Evolutionary conservation across 139 green algal genomes (phyloP).

Genomic region (Picochlorum sp.): DNA sequence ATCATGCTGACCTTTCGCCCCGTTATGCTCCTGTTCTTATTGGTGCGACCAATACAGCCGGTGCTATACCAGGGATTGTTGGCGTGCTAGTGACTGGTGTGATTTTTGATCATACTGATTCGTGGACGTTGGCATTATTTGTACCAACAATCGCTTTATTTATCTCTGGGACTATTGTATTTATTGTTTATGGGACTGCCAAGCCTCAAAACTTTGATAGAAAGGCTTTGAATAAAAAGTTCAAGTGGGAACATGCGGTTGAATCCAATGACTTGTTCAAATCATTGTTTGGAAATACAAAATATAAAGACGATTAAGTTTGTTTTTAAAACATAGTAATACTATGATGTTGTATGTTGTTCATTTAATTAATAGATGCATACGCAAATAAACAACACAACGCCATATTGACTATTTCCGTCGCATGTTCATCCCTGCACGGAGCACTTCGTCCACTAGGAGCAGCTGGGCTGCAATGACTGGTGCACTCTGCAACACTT

Average conservation of each 20-base stretch:
- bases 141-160: slow-evolving; percentile 60
- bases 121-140: slow-evolving; percentile 77
- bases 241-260: neutral
- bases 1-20: slow-evolving; percentile 82
- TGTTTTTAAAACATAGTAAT: neutral
- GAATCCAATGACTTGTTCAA: no score
- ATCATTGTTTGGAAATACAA: neutral
- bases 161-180: slow-evolving; percentile 40
- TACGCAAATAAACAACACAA: no score
- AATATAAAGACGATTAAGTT: neutral
- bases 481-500: slow-evolving; percentile 87
- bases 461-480: slow-evolving; percentile 89
- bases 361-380: neutral
- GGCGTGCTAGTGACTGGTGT: slow-evolving; percentile 53
- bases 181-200: slow-evolving; percentile 22
- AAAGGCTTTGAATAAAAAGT: slow-evolving; percentile 8
- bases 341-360: neutral
- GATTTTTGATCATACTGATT: slow-evolving; percentile 53
- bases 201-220: slow-evolving; percentile 34
- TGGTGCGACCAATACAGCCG: slow-evolving; percentile 88
- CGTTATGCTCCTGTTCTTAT: slow-evolving; percentile 84
- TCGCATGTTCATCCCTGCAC: slow-evolving; percentile 95
- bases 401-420: no score
- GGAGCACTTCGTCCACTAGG: slow-evolving; percentile 95
- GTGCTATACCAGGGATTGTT: slow-evolving; percentile 80